Conservation (phyloP, 2,329 filamentous ascomycete species). For the Juglanconis sp. region DNA sequence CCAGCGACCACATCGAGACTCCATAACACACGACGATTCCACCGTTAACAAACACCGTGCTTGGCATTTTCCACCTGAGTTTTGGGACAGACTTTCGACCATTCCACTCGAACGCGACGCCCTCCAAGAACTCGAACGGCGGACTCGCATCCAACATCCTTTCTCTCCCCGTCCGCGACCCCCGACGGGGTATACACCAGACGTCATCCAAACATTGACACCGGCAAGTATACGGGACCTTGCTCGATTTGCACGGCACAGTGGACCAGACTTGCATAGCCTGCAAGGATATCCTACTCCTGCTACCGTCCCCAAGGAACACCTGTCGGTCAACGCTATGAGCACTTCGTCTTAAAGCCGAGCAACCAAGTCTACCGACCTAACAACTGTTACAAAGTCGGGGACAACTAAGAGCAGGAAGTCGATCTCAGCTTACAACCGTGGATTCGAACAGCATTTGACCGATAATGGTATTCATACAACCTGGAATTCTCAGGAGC, state of each 20-base stretch:
- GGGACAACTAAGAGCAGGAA: slow-evolving; percentile 22
- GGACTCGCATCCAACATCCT: background rate
- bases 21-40: background rate
- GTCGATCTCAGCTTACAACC: slow-evolving; percentile 27
- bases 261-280: slow-evolving; percentile 24
- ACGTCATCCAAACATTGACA: no score
- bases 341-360: slow-evolving; percentile 16
- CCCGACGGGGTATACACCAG: background rate
- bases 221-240: background rate
- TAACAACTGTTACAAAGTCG: slow-evolving; percentile 9
- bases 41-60: background rate
- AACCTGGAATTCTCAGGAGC: slow-evolving; percentile 24
- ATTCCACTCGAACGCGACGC: slow-evolving; percentile 7
- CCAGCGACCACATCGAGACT: background rate
- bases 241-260: slow-evolving; percentile 23
- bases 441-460: slow-evolving; percentile 34
- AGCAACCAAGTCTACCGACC: slow-evolving; percentile 18
- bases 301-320: background rate
- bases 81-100: slow-evolving; percentile 16
- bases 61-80: slow-evolving; percentile 15
- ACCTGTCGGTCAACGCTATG: slow-evolving; percentile 3
- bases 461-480: slow-evolving; percentile 32
- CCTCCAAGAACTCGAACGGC: slow-evolving; percentile 7
- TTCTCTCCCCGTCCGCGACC: background rate
- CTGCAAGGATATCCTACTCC: slow-evolving; percentile 19